A percentile compares a stretch with the other conserved stretches of the same genome.
Evolutionary conservation across 2,329 filamentous ascomycete species (phyloP).

Genomic region (Grosmannia huntii): DNA sequence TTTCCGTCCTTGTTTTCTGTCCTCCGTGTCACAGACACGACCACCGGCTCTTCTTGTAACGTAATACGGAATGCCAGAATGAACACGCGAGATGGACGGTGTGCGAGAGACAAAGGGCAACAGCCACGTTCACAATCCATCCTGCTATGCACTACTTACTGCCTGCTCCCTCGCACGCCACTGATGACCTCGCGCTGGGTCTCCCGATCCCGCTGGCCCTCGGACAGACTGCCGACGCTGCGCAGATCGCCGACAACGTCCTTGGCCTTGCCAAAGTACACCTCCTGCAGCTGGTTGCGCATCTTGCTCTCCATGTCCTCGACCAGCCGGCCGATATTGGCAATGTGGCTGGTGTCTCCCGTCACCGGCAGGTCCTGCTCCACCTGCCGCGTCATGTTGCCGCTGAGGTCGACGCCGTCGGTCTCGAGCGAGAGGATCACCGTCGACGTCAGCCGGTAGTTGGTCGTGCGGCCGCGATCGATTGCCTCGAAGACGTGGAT

Average conservation of each 20-base stretch:
- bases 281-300: slow-evolving; percentile 94
- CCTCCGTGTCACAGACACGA: neutral
- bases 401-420: slow-evolving; percentile 76
- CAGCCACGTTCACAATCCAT: neutral
- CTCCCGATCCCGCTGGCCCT: slow-evolving; percentile 70
- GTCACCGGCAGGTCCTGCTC: slow-evolving; percentile 75
- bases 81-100: neutral
- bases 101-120: neutral
- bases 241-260: slow-evolving; percentile 93
- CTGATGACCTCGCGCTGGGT: slow-evolving; percentile 81
- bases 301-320: slow-evolving; percentile 99
- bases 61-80: neutral
- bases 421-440: slow-evolving; percentile 83
- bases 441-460: slow-evolving; percentile 96
- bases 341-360: slow-evolving; percentile 83
- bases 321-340: slow-evolving; percentile 84
- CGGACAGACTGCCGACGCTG: slow-evolving; percentile 73
- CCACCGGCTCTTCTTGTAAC: neutral
- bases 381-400: slow-evolving; percentile 95
- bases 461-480: slow-evolving; percentile 78
- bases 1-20: neutral
- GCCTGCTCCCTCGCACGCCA: slow-evolving; percentile 28
- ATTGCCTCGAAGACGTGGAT: slow-evolving; percentile 98
- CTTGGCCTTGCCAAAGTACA: slow-evolving; percentile 99
- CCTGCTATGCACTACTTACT: neutral